A percentile compares a stretch with the other conserved stretches of the same genome.
Evolutionary conservation across 2,329 filamentous ascomycete species (phyloP).

Genomic region (Zopfia rhizophila): DNA sequence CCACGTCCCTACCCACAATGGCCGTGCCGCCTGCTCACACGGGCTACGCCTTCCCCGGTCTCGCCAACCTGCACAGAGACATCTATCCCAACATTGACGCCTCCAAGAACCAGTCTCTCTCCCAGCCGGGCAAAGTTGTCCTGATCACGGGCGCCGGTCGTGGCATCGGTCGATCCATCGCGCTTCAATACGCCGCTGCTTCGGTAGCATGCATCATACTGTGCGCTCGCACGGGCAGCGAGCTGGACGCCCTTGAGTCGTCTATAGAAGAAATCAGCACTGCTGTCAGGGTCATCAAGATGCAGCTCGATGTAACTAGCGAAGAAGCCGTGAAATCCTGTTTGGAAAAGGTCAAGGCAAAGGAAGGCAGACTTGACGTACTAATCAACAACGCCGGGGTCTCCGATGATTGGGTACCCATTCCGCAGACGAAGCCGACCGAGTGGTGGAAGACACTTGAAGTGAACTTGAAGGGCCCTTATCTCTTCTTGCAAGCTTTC

Average conservation of each 20-base stretch:
- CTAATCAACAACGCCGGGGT: slow-evolving; percentile 62
- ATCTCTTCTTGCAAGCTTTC: slow-evolving; percentile 58
- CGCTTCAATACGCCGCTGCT: slow-evolving; percentile 66
- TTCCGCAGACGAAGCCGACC: slow-evolving; percentile 49
- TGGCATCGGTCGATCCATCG: slow-evolving; percentile 65
- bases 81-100: slow-evolving; percentile 66
- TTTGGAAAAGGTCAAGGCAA: slow-evolving; percentile 41
- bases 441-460: slow-evolving; percentile 58
- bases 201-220: slow-evolving; percentile 64
- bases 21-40: slow-evolving; percentile 13
- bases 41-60: slow-evolving; percentile 30
- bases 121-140: slow-evolving; percentile 51
- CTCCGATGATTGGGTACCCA: slow-evolving; percentile 38
- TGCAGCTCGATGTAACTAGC: slow-evolving; percentile 58
- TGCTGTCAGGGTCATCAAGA: slow-evolving; percentile 55
- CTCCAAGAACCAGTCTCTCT: slow-evolving; percentile 48
- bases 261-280: slow-evolving; percentile 52
- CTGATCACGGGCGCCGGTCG: slow-evolving; percentile 67
- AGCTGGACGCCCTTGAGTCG: slow-evolving; percentile 49
- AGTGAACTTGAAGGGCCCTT: slow-evolving; percentile 62
- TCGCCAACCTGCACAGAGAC: slow-evolving; percentile 52
- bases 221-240: slow-evolving; percentile 59
- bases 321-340: slow-evolving; percentile 49
- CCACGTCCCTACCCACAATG: neutral
- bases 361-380: slow-evolving; percentile 52